phyloP scores from a whole-genome alignment of 768 basidiomycete species.

The Suillus clintonianus region DNA sequence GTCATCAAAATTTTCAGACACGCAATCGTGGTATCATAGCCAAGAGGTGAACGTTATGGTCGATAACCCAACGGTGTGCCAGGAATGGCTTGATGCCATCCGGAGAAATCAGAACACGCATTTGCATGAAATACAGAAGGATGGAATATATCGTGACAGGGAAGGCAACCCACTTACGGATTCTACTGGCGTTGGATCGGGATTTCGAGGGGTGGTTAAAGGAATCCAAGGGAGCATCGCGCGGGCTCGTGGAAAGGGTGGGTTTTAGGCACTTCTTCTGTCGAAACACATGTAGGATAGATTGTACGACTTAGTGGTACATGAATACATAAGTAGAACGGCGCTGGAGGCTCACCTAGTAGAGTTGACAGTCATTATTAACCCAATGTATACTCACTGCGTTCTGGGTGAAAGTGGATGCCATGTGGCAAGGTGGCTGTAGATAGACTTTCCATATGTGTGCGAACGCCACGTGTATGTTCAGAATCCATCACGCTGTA shows the following conservation, averaged over 20 bases:
- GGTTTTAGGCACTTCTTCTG: slow-evolving; percentile 26
- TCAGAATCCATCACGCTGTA: no score
- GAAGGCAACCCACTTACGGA: slow-evolving; percentile 43
- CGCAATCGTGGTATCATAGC: slow-evolving; percentile 73
- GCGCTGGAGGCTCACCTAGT: background rate
- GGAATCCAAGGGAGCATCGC: slow-evolving; percentile 45
- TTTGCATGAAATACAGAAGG: slow-evolving; percentile 44
- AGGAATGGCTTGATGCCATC: slow-evolving; percentile 58
- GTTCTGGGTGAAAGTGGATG: no score
- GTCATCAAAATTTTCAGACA: slow-evolving; percentile 37
- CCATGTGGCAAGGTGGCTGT: no score
- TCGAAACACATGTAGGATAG: background rate
- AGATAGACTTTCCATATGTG: no score
- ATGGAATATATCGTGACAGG: slow-evolving; percentile 59
- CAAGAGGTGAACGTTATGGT: slow-evolving; percentile 71
- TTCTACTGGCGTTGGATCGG: slow-evolving; percentile 39
- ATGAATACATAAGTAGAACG: background rate
- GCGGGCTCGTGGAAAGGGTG: slow-evolving; percentile 44
- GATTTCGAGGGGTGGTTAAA: slow-evolving; percentile 40
- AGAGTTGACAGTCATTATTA: background rate
- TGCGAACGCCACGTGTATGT: no score
- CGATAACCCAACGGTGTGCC: slow-evolving; percentile 52
- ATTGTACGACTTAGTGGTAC: background rate
- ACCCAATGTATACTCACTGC: background rate
- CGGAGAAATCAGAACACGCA: slow-evolving; percentile 57